These are phyloP conservation scores for Poa pratensis DNA, from an alignment of 176 grass and related monocot genomes.

Conservation along the genomic window DNA sequence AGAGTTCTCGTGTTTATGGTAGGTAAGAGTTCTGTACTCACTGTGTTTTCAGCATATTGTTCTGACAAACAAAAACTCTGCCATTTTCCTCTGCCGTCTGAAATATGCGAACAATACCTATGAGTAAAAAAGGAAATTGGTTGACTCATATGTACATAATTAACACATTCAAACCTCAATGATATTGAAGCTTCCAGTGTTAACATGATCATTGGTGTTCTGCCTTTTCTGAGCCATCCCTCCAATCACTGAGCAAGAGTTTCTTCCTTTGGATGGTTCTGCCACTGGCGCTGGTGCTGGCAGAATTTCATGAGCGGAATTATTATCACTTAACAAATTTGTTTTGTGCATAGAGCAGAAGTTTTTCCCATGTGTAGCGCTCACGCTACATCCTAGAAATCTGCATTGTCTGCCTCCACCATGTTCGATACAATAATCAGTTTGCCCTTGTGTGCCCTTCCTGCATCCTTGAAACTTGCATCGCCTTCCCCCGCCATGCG, in stretches of 20 bases:
- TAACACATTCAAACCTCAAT: conserved; percentile 36
- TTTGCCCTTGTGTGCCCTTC: conserved; percentile 46
- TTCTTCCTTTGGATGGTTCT: conserved; percentile 34
- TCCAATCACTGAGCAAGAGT: not conserved
- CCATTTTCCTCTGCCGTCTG: conserved; percentile 19
- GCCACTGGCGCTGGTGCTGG: not conserved
- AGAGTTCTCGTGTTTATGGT: no score
- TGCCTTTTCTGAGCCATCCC: conserved; percentile 34
- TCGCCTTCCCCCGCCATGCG: conserved; percentile 50
- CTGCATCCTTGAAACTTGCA: conserved; percentile 48
- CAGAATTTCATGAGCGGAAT: conserved; percentile 11
- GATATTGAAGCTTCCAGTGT: not conserved
- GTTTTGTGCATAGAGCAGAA: conserved; percentile 41
- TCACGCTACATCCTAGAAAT: conserved; percentile 22
- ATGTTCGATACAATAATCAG: conserved; percentile 42
- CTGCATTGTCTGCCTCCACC: conserved; percentile 44
- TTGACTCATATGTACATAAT: not conserved
- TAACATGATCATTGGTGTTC: conserved; percentile 16
- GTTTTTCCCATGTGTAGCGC: conserved; percentile 25
- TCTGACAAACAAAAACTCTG: conserved; percentile 1
- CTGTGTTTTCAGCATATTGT: not conserved
- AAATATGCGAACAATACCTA: conserved; percentile 2
- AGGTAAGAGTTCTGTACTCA: conserved; percentile 8
- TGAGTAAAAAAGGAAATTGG: not conserved
- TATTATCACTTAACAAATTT: not conserved